phyloP scores from a whole-genome alignment of 148 eudicot species.

The Vaccinium macrocarpon region DNA sequence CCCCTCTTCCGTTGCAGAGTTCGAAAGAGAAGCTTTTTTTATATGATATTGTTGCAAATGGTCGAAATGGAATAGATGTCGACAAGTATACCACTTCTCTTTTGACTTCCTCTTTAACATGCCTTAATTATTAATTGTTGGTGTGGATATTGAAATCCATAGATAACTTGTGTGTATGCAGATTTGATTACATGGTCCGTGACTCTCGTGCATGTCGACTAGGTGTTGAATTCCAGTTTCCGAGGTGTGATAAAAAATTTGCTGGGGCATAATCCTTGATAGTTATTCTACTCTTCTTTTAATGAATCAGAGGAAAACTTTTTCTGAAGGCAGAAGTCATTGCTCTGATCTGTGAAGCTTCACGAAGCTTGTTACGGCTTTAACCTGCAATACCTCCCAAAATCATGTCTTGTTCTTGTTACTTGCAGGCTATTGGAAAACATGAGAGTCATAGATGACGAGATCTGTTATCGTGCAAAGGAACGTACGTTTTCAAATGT shows the following conservation, averaged over 20 bases:
- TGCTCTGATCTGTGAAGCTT: neutral
- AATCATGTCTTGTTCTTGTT: neutral
- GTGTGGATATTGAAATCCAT: neutral
- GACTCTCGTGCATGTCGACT: slow-evolving; percentile 78
- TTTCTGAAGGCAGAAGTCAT: neutral
- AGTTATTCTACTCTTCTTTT: neutral
- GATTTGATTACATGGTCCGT: slow-evolving; percentile 71
- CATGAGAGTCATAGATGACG: slow-evolving; percentile 64
- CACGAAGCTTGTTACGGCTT: neutral
- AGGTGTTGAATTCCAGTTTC: slow-evolving; percentile 55
- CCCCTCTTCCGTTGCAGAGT: slow-evolving; percentile 30
- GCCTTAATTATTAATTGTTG: neutral
- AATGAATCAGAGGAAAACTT: neutral
- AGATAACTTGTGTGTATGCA: slow-evolving; percentile 18
- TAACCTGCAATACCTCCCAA: neutral
- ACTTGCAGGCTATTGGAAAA: slow-evolving; percentile 59
- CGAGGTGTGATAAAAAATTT: slow-evolving; percentile 31
- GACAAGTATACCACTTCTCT: slow-evolving; percentile 47
- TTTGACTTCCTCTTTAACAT: slow-evolving; percentile 8
- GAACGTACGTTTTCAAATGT: slow-evolving; percentile 46
- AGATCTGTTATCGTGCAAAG: slow-evolving; percentile 69
- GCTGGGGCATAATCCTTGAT: neutral
- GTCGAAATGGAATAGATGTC: slow-evolving; percentile 66
- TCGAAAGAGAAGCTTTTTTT: slow-evolving; percentile 55
- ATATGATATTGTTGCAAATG: slow-evolving; percentile 75